Evolutionary conservation across 2,329 filamentous ascomycete species (phyloP), one percentile per base, ranked within the genome.

Genomic region (Pseudocercospora ulei): DNA sequence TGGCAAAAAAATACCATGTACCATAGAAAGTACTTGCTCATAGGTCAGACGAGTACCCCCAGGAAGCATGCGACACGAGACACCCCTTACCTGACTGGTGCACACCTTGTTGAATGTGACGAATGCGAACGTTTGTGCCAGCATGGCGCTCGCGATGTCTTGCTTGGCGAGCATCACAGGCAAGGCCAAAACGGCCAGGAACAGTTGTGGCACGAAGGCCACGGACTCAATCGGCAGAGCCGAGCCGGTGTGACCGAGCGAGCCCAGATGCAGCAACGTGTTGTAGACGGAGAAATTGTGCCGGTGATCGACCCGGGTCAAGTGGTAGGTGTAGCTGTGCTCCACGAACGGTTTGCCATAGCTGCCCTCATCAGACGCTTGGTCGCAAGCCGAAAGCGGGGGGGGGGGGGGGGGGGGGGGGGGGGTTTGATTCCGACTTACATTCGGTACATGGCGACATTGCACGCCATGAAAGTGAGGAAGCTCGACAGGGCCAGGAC

Each of bases 281-380:
- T 94, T 95, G 69, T 96, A 98, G 1, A 86, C 83, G 6, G 87
- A 95, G 65, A 98, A 98, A 66, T 98, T 98, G 66, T 98, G 90
- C 8, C 90, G 80, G 63, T 98, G 90, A 60, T 98, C 90, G 60
- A 94, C 80, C 43, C 90, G 81, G 3, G 80, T 86, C 45, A 96
- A 69, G 61, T 98, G 90, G 65, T 98, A 87, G 43, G 94, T 72
- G 65, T 81, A 98, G 24, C 86, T 96, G 61, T 98, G 86, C 43
- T 82, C 71, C 18, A 96, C 61, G 64, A 96, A 98, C 0, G 82
- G 78, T 44, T 64, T 65, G 27, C 82, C 85, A 58, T 96, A 92
- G 35, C 77, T 82, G 51, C 22, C 17, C 36, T 8, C 7, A 39
- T 52, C 41, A 52, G 46, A 41, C 25, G 12, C 12, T 19, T n/a